These are phyloP conservation scores for Acrocalymma vagum DNA, from an alignment of 2,329 filamentous ascomycete genomes.

Conservation along the genomic window DNA sequence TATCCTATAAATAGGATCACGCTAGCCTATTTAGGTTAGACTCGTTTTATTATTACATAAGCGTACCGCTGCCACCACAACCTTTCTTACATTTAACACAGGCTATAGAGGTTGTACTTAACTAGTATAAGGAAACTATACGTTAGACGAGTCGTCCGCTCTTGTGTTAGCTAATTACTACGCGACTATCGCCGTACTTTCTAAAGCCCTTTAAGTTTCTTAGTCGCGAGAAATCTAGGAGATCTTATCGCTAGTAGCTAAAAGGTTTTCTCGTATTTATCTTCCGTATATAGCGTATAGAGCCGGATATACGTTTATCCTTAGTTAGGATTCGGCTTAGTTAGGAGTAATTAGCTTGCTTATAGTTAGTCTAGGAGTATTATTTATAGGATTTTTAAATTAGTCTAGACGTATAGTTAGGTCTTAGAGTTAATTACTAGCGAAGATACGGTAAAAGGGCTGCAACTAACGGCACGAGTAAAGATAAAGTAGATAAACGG, in stretches of 20 bases:
- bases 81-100: no score
- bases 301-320: not conserved
- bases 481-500: conserved; percentile 2
- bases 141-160: conserved; percentile 3
- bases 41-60: no score
- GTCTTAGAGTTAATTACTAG: conserved; percentile 4
- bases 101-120: conserved; percentile 4
- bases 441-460: not conserved
- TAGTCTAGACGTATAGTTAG: conserved; percentile 3
- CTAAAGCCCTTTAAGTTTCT: conserved; percentile 9
- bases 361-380: conserved; percentile 6
- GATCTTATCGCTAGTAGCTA: conserved; percentile 7
- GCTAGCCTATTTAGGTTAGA: no score
- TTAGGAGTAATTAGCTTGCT: conserved; percentile 3
- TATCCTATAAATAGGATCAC: no score
- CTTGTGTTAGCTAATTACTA: conserved; percentile 8
- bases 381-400: conserved; percentile 1
- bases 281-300: conserved; percentile 3
- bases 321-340: not conserved
- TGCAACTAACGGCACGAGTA: conserved; percentile 4
- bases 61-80: no score
- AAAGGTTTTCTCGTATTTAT: conserved; percentile 5
- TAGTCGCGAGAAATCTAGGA: conserved; percentile 4
- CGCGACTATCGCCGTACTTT: conserved; percentile 4
- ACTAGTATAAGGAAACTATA: conserved; percentile 7